Percentiles rank a stretch among this genome's conserved stretches.
These are phyloP conservation scores for Alternaria metachromatica DNA, from an alignment of 2,329 filamentous ascomycete genomes.

Conservation along the genomic window DNA sequence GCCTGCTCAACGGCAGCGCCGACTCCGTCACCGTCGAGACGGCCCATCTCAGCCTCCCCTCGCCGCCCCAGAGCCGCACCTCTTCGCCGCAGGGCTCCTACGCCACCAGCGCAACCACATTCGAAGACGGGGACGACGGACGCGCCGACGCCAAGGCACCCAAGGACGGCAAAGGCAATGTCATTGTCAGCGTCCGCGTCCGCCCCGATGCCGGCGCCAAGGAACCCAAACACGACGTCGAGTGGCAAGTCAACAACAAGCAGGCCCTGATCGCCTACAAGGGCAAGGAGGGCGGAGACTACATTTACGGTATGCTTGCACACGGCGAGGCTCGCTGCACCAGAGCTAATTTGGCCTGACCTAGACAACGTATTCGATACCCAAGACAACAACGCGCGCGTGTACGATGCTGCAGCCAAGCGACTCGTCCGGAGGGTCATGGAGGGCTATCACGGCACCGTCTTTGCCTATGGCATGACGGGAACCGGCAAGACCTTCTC, in stretches of 20 bases:
- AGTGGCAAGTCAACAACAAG: conserved; percentile 91
- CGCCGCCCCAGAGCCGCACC: conserved; percentile 85
- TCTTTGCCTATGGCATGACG: conserved; percentile 99
- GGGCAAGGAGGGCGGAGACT: conserved; percentile 85
- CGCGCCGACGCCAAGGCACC: conserved; percentile 48
- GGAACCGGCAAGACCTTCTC: conserved; percentile 99
- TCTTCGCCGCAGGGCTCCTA: conserved; percentile 94
- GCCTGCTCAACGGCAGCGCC: conserved; percentile 77
- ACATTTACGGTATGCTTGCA: conserved; percentile 78
- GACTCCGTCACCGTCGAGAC: conserved; percentile 76
- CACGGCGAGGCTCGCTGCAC: conserved; percentile 12
- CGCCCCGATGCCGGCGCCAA: conserved; percentile 78
- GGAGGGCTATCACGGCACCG: conserved; percentile 98
- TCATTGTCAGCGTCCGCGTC: conserved; percentile 92
- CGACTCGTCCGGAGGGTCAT: conserved; percentile 94
- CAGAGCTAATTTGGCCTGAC: conserved; percentile 20
- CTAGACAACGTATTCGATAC: conserved; percentile 95
- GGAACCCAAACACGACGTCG: conserved; percentile 71
- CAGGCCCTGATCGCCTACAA: conserved; percentile 81
- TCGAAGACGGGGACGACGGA: conserved; percentile 77
- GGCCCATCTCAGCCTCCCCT: conserved; percentile 74
- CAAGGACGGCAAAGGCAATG: conserved; percentile 88
- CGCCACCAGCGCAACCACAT: conserved; percentile 84
- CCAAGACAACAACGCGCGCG: conserved; percentile 90
- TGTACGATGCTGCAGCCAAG: conserved; percentile 94